Conservation (phyloP, 768 basidiomycete species). For the Floccularia luteovirens region DNA sequence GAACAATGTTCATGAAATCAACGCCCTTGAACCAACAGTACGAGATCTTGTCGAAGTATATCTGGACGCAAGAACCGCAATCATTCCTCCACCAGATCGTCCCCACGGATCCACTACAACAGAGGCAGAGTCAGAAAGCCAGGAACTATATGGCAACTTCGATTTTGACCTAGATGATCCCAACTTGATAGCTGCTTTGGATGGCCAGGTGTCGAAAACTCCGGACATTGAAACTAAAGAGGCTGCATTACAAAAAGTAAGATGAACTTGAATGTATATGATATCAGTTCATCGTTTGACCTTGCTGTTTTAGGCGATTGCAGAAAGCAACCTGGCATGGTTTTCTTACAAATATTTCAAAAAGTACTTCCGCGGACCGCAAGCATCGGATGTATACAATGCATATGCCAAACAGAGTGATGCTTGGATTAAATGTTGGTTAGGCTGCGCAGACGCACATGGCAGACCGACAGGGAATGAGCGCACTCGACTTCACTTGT, state of each 20-base stretch:
- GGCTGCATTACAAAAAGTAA: conserved; percentile 40
- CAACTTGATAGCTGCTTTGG: conserved; percentile 46
- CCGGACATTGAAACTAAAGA: conserved; percentile 35
- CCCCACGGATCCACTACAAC: conserved; percentile 17
- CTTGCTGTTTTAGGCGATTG: conserved; percentile 8
- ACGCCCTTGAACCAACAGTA: conserved; percentile 44
- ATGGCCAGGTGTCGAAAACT: conserved; percentile 16
- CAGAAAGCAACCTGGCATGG: conserved; percentile 10
- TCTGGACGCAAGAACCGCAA: conserved; percentile 44
- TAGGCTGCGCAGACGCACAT: conserved; percentile 63
- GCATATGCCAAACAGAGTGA: conserved; percentile 31
- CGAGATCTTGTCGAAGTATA: conserved; percentile 53
- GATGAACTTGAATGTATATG: conserved; percentile 6
- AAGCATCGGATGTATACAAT: conserved; percentile 10
- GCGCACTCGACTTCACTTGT: background rate
- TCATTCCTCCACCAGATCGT: conserved; percentile 36
- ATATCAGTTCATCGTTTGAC: background rate
- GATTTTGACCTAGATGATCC: conserved; percentile 57
- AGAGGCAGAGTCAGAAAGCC: conserved; percentile 51
- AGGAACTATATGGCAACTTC: conserved; percentile 60
- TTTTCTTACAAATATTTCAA: conserved; percentile 32
- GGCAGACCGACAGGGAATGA: conserved; percentile 27
- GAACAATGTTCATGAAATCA: conserved; percentile 24
- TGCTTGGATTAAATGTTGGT: conserved; percentile 65
- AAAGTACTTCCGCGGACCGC: conserved; percentile 32